Evolutionary conservation across 2,329 filamentous ascomycete genomes (phyloP).

Genomic region (Hymenoscyphus infarciens): DNA sequence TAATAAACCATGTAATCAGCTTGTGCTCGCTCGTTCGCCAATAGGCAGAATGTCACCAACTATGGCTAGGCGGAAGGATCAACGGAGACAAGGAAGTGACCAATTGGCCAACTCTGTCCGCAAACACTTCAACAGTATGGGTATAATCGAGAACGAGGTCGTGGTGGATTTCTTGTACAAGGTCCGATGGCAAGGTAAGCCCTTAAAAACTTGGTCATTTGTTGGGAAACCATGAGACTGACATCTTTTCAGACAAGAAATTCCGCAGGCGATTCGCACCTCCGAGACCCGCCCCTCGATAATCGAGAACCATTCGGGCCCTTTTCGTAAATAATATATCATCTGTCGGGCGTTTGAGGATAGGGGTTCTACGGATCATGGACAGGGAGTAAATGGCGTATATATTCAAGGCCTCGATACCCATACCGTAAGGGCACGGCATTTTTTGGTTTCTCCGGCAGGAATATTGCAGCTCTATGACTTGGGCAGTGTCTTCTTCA

Average conservation of each 20-base stretch:
- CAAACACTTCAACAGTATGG: slow-evolving; percentile 79
- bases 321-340: slow-evolving; percentile 1
- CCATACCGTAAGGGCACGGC: slow-evolving; percentile 4
- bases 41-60: slow-evolving; percentile 73
- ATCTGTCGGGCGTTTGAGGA: slow-evolving; percentile 12
- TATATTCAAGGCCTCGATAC: slow-evolving; percentile 13
- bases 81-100: slow-evolving; percentile 66
- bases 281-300: slow-evolving; percentile 26
- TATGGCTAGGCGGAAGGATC: slow-evolving; percentile 63
- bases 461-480: background rate
- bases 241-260: slow-evolving; percentile 35
- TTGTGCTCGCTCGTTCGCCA: slow-evolving; percentile 58
- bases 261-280: slow-evolving; percentile 40
- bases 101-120: slow-evolving; percentile 68
- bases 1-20: slow-evolving; percentile 58
- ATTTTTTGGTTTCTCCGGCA: background rate
- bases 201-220: background rate
- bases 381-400: slow-evolving; percentile 9
- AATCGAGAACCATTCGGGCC: slow-evolving; percentile 4
- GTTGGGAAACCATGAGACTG: slow-evolving; percentile 8
- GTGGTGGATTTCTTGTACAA: slow-evolving; percentile 56
- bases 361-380: background rate
- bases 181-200: slow-evolving; percentile 36
- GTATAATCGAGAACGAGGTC: slow-evolving; percentile 77
- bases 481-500: no score